Evolutionary conservation across 768 basidiomycete genomes (phyloP), one percentile per base, ranked within the genome.

Genomic region (Russula brevipes): DNA sequence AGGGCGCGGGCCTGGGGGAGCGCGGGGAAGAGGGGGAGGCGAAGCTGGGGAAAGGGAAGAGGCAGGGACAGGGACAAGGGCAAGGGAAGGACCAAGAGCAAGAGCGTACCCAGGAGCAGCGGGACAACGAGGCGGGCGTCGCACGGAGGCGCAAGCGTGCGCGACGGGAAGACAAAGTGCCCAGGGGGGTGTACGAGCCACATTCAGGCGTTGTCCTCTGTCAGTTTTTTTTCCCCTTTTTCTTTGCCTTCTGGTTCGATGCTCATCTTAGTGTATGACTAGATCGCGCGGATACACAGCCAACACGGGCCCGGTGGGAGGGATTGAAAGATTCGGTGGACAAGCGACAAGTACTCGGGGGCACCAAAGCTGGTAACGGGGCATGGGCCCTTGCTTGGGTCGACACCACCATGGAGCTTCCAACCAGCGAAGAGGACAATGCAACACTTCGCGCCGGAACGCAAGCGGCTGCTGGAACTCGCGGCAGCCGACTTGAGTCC

Each of bases 301-400:
- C 94, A 0, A 87, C 85, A 0, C 76, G 73, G 45, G 79, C 76
- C 59, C 80, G 80, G 17, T 85, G 87, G 84, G 86, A 87, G 66
- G 74, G 75, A 2, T 57, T 87, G 9, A 80, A 83, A 8, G 80
- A 83, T 64, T 70, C 75, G 0, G 70, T 70, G 0, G 75, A 73
- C 17, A 79, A 79, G 65, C 77, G 76, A 39, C 73, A 69, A 1
- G 74, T 89, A 24, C 75, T 89, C 8, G 89, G 88, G 0, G 88
- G 88, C 2, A 82, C 85, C 0, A 89, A 88, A 72, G 82, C 82
- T 2, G 91, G 92, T 7, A 85, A 87, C 68, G 85, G 83, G 0
- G 89, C 87, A 4, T 93, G 91, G 92, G 89, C 81, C 0, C 72
- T 93, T 54, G 87, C 88, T 4, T 90, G 87, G 83, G 79, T 91